phyloP scores from a whole-genome alignment of 2,329 filamentous ascomycete genomes.

The Ceratocystis ficicola region DNA sequence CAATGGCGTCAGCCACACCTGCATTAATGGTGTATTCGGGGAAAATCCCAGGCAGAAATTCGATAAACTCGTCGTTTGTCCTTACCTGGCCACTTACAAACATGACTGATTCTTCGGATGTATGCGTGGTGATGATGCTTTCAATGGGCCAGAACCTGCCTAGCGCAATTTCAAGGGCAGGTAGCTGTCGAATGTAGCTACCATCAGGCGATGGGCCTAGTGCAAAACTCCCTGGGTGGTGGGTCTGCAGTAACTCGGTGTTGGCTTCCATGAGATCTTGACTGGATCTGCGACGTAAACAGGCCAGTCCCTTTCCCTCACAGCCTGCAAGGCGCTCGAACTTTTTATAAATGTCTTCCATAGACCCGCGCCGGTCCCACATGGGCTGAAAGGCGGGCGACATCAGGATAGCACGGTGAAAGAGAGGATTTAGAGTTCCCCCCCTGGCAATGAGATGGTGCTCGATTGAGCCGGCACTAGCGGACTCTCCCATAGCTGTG shows the following conservation, averaged over 20 bases:
- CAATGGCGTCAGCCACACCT: conserved; percentile 26
- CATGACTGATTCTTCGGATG: conserved; percentile 27
- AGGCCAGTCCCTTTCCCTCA: conserved; percentile 25
- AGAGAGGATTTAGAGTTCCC: conserved; percentile 35
- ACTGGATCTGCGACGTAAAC: conserved; percentile 26
- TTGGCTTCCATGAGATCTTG: conserved; percentile 27
- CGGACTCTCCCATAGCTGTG: conserved; percentile 40
- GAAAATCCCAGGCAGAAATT: conserved; percentile 28
- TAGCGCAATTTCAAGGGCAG: conserved; percentile 27
- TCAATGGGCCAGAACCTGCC: conserved; percentile 27
- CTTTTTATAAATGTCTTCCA: conserved; percentile 28
- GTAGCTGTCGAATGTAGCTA: conserved; percentile 28
- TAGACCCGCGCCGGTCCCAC: conserved; percentile 28
- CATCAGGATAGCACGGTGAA: conserved; percentile 29
- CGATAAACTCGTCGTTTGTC: conserved; percentile 29
- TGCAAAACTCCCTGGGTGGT: conserved; percentile 27
- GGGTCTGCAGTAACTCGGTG: conserved; percentile 25
- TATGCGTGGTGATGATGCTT: conserved; percentile 28
- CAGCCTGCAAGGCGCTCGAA: conserved; percentile 30
- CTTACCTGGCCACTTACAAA: conserved; percentile 27
- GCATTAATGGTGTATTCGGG: conserved; percentile 28
- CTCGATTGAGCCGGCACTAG: conserved; percentile 39
- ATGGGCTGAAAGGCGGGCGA: conserved; percentile 30
- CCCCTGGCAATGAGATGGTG: conserved; percentile 38
- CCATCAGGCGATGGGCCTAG: conserved; percentile 29